Evolutionary conservation across 2,329 filamentous ascomycete species (phyloP).

Genomic region (Ascochyta fabae): DNA sequence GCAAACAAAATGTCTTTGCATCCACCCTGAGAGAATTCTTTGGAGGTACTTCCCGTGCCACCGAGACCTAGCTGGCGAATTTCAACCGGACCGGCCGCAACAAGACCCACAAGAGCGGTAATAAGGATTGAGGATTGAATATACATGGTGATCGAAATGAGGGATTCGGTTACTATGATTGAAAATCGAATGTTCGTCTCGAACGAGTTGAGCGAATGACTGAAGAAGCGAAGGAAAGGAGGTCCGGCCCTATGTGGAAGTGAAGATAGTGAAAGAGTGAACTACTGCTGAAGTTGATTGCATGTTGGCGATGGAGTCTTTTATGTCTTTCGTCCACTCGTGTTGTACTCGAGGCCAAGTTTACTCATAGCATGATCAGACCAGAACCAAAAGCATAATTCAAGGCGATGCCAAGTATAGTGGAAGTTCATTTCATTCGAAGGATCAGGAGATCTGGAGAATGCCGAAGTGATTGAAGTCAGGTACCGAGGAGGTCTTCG

Average conservation of each 20-base stretch:
- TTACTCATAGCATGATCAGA: not conserved
- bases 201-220: slow-evolving; percentile 5
- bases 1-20: slow-evolving; percentile 56
- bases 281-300: slow-evolving; percentile 1
- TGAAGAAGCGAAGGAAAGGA: slow-evolving; percentile 5
- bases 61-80: slow-evolving; percentile 29
- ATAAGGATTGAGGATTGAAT: slow-evolving; percentile 31
- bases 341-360: not conserved
- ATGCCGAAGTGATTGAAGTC: not conserved
- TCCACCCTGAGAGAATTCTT: slow-evolving; percentile 49
- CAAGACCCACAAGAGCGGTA: slow-evolving; percentile 30
- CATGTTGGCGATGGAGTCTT: not conserved
- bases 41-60: slow-evolving; percentile 36
- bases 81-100: slow-evolving; percentile 31
- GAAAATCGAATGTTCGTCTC: not conserved
- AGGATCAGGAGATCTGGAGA: slow-evolving; percentile 1
- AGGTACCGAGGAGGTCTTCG: slow-evolving; percentile 7
- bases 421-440: not conserved
- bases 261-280: not conserved
- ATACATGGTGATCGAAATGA: slow-evolving; percentile 28
- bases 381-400: slow-evolving; percentile 1
- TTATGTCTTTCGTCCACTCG: not conserved
- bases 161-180: not conserved
- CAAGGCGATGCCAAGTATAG: slow-evolving; percentile 1
- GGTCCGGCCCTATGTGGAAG: not conserved